Conservation (phyloP, 2,329 filamentous ascomycete genomes). For the Capronia americana region DNA sequence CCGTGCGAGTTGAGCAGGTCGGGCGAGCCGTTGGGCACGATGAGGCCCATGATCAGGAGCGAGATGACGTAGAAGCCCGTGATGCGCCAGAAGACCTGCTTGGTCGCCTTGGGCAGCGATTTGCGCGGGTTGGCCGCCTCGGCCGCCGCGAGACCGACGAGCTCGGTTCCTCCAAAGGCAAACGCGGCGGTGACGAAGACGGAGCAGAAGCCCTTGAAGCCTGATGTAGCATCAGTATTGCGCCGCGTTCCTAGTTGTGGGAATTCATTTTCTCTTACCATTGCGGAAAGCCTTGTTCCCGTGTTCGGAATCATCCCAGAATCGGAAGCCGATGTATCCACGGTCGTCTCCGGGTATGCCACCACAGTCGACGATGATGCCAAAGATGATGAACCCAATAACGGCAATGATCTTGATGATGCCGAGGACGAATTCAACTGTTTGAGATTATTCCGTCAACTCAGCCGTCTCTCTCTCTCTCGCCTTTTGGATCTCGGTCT, state of each 20-base stretch:
- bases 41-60: constrained; percentile 77
- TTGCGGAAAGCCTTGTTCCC: constrained; percentile 65
- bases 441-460: background rate
- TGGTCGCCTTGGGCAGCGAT: constrained; percentile 82
- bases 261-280: no score
- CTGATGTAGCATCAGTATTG: constrained; percentile 7
- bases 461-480: background rate
- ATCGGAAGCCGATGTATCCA: constrained; percentile 79
- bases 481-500: background rate
- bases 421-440: constrained; percentile 82
- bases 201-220: constrained; percentile 69
- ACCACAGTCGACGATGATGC: constrained; percentile 83
- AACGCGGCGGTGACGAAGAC: constrained; percentile 71
- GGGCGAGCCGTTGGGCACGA: constrained; percentile 74
- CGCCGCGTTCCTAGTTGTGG: no score
- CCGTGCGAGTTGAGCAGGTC: constrained; percentile 65
- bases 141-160: constrained; percentile 66
- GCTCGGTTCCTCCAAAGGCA: constrained; percentile 67
- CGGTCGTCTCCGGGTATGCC: constrained; percentile 67
- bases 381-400: constrained; percentile 86
- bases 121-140: constrained; percentile 67
- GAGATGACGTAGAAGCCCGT: constrained; percentile 87
- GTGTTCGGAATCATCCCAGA: constrained; percentile 64
- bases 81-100: constrained; percentile 94
- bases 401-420: constrained; percentile 85